Evolutionary conservation across 345 rosid genomes (phyloP), one percentile per base, ranked within the genome.

Genomic region (Hirschfeldia incana): DNA sequence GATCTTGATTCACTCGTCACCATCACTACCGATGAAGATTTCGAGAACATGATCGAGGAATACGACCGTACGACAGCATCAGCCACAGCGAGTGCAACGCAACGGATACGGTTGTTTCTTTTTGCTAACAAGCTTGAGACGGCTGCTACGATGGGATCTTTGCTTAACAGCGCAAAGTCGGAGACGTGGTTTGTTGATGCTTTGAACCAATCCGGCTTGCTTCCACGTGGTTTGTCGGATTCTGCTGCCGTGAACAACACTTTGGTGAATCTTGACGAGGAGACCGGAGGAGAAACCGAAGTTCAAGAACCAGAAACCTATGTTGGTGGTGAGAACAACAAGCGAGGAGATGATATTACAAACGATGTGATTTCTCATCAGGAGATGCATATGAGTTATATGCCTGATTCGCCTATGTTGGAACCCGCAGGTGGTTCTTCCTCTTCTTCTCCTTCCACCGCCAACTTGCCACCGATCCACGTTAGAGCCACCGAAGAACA

Each of bases 121-220:
- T 94, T 92, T 87, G 76, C 88, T 49, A 82, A 66, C 80, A 90
- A 84, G 78, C 94, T 94, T 4, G 93, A 92, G 70, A 90, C 94
- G 26, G 83, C 87, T 17, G 86, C 93, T 13, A 86, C 96, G 0
- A 89, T 94, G 93, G 97, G 93, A 8, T 78, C 87, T 8, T 82
- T 92, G 13, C 86, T 93, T 5, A 86, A 84, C 32, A 90, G 86
- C 57, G 80, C 92, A 13, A 92, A 92, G 80, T 90, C 91, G 1
- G 93, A 94, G 59, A 86, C 91, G 0, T 94, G 96, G 98, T 90
- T 94, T 67, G 88, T 92, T 2, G 97, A 94, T 72, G 96, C 93
- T 10, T 87, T 92, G 69, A 94, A 92, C 74, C 89, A 87, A 16
- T 81, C 94, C 0, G 84, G 87, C 6, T 67, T 92, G 60, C 81